Evolutionary conservation across 257 asterid species (phyloP).

Genomic region (Nicotiana tomentosiformis): DNA sequence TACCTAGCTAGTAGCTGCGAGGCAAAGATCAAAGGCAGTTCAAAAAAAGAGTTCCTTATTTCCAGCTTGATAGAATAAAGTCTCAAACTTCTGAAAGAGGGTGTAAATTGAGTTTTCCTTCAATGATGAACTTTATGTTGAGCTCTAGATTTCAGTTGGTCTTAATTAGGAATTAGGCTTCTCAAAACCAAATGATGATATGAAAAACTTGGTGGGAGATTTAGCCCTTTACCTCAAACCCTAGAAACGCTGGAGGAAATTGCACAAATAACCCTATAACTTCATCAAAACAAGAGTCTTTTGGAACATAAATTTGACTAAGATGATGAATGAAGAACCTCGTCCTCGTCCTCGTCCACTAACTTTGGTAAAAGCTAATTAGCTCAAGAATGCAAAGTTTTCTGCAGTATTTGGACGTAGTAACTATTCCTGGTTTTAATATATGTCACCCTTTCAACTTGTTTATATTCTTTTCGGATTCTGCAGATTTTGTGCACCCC

Average conservation of each 20-base stretch:
- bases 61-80: no score
- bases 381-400: slow-evolving; percentile 4
- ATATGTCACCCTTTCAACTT: slow-evolving; percentile 39
- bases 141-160: no score
- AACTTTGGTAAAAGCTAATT: not conserved
- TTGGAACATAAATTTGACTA: not conserved
- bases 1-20: no score
- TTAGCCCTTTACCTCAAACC: not conserved
- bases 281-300: not conserved
- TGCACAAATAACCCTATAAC: not conserved
- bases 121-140: no score
- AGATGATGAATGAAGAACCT: not conserved
- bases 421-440: slow-evolving; percentile 6
- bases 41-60: no score
- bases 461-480: slow-evolving; percentile 45
- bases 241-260: not conserved
- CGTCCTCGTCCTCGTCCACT: not conserved
- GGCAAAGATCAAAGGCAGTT: no score
- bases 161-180: no score
- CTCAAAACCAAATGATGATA: no score
- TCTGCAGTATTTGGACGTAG: slow-evolving; percentile 14
- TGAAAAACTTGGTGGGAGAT: no score
- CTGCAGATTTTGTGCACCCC: slow-evolving; percentile 46
- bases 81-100: no score
- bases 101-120: no score